Conservation (phyloP, 495 filamentous ascomycete species). For the Chaetomium fimeti region DNA sequence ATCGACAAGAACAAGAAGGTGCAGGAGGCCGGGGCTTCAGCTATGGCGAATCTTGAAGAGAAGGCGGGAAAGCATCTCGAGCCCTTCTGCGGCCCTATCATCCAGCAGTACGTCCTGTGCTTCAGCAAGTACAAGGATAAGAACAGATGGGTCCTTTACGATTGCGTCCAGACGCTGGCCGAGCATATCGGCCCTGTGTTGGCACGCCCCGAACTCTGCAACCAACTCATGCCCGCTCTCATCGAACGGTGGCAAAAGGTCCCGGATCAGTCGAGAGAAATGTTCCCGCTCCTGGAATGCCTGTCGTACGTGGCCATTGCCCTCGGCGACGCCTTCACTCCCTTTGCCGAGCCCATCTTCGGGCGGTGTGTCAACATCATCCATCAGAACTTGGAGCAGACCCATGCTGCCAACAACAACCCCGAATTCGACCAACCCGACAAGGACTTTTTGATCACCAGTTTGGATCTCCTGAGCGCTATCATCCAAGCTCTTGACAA, state of each 20-base stretch:
- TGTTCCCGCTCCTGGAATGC: constrained; percentile 93
- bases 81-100: constrained; percentile 84
- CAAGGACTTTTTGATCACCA: constrained; percentile 96
- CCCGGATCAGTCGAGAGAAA: constrained; percentile 82
- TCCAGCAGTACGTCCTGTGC: constrained; percentile 87
- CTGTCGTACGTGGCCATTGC: constrained; percentile 91
- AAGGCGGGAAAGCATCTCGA: constrained; percentile 77
- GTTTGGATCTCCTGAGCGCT: constrained; percentile 88
- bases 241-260: constrained; percentile 87
- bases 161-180: constrained; percentile 95
- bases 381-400: constrained; percentile 80
- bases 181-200: constrained; percentile 83
- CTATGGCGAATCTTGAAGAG: constrained; percentile 94
- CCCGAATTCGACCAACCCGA: constrained; percentile 75
- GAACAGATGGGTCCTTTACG: constrained; percentile 98
- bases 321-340: constrained; percentile 76
- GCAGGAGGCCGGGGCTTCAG: constrained; percentile 93
- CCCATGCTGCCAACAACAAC: constrained; percentile 61
- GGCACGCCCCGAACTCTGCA: constrained; percentile 71
- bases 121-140: constrained; percentile 95
- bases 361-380: constrained; percentile 84
- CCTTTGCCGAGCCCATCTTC: constrained; percentile 82
- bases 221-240: constrained; percentile 90
- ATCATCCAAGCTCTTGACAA: constrained; percentile 89
- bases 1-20: constrained; percentile 96